These are phyloP conservation scores for Sugiyamaella castrensis DNA, from an alignment of 1,139 yeast genomes.

Conservation along the genomic window DNA sequence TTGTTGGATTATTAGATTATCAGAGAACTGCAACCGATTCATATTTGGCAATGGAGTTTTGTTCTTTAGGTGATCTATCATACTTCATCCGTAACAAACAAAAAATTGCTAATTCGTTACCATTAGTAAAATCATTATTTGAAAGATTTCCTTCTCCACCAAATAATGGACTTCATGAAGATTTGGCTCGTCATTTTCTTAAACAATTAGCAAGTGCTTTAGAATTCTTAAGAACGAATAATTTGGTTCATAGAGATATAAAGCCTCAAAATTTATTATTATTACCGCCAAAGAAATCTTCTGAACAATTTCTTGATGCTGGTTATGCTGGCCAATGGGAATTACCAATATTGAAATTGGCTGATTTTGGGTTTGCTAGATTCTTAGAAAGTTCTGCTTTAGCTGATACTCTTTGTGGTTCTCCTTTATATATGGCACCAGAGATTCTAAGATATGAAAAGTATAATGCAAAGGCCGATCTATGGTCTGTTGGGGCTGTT, in stretches of 20 bases:
- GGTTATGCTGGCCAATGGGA: slow-evolving; percentile 80
- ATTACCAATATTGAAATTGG: slow-evolving; percentile 84
- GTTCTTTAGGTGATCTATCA: slow-evolving; percentile 90
- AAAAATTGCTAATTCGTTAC: slow-evolving; percentile 71
- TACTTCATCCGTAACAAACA: slow-evolving; percentile 76
- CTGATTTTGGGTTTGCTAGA: slow-evolving; percentile 97
- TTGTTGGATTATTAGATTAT: slow-evolving; percentile 80
- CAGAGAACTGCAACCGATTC: slow-evolving; percentile 75
- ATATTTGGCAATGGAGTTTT: slow-evolving; percentile 94
- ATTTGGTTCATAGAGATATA: slow-evolving; percentile 88
- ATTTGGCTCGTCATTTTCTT: slow-evolving; percentile 75
- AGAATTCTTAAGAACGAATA: slow-evolving; percentile 72
- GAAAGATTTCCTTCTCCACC: slow-evolving; percentile 79
- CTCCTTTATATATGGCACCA: slow-evolving; percentile 98
- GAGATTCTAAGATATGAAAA: slow-evolving; percentile 91
- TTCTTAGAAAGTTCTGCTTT: slow-evolving; percentile 86
- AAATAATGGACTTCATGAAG: slow-evolving; percentile 72
- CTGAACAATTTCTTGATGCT: slow-evolving; percentile 52
- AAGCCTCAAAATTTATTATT: slow-evolving; percentile 89
- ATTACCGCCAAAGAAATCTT: slow-evolving; percentile 70
- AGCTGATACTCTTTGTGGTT: slow-evolving; percentile 97
- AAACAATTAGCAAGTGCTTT: slow-evolving; percentile 85
- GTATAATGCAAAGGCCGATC: slow-evolving; percentile 93
- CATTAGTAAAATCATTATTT: slow-evolving; percentile 71
- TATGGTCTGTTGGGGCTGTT: slow-evolving; percentile 98